phyloP scores from a whole-genome alignment of 2,329 filamentous ascomycete species.

The Ophiostoma novo-ulmi region DNA sequence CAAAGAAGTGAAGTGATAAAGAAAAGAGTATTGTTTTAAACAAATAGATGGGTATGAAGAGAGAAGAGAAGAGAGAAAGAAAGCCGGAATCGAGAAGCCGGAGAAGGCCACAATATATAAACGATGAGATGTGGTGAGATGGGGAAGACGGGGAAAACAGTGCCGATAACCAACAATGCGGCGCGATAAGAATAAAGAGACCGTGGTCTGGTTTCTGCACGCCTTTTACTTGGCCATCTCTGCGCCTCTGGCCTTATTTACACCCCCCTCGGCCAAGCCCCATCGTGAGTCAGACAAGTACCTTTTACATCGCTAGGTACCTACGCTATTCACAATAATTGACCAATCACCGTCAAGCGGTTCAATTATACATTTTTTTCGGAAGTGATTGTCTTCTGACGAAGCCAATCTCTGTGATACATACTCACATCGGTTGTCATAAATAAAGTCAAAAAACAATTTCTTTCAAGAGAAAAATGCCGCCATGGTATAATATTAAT shows the following conservation, averaged over 20 bases:
- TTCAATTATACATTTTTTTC: not conserved
- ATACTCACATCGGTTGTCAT: no score
- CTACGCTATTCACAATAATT: not conserved
- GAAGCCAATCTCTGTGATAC: not conserved
- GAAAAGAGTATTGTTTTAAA: no score
- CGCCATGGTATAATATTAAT: no score
- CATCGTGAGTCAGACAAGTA: conserved; percentile 1
- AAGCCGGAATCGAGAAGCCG: not conserved
- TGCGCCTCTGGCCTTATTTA: not conserved
- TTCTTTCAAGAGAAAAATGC: no score
- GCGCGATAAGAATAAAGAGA: not conserved
- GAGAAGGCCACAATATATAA: not conserved
- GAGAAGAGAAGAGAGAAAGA: not conserved
- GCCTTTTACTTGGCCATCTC: not conserved
- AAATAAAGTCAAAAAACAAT: no score
- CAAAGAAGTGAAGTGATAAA: not conserved
- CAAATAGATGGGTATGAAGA: not conserved
- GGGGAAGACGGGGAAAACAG: not conserved
- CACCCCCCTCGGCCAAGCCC: not conserved
- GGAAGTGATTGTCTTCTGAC: not conserved
- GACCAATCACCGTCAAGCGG: not conserved
- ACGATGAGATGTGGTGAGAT: not conserved
- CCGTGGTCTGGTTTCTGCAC: not conserved
- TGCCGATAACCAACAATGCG: not conserved
- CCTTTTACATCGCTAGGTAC: not conserved